These are phyloP conservation scores for Pontederia crassipes DNA, from an alignment of 176 grass and related monocot genomes.

Conservation along the genomic window DNA sequence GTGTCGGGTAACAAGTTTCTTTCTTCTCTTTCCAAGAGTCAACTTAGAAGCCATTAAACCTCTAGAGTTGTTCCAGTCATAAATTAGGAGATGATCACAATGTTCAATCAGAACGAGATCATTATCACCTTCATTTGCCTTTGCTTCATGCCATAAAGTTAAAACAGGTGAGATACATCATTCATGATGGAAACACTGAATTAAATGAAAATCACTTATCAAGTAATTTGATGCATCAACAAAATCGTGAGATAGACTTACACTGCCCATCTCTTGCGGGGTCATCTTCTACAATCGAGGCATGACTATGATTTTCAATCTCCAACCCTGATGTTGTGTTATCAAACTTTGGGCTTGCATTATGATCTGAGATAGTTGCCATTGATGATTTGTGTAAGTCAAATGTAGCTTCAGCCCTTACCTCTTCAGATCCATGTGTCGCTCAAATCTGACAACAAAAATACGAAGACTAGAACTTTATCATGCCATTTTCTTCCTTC, in stretches of 20 bases:
- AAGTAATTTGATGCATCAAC: not conserved
- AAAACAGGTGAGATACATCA: constrained; percentile 12
- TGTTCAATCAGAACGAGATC: constrained; percentile 17
- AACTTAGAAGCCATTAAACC: constrained; percentile 4
- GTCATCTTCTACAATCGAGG: constrained; percentile 7
- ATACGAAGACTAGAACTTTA: not conserved
- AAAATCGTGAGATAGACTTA: not conserved
- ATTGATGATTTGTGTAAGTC: too few species aligned
- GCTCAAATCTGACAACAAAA: not conserved
- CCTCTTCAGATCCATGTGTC: not conserved
- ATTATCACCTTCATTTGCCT: not conserved
- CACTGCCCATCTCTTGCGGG: constrained; percentile 4
- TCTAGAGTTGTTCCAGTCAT: not conserved
- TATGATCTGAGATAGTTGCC: not conserved
- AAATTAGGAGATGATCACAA: constrained; percentile 1
- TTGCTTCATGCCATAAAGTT: constrained; percentile 17
- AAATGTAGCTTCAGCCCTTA: too few species aligned
- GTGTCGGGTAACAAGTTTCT: constrained; percentile 9
- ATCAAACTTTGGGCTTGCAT: not conserved
- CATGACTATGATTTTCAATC: constrained; percentile 17
- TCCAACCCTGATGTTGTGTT: constrained; percentile 7
- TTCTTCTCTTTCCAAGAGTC: constrained; percentile 19
- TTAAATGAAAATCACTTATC: too few species aligned
- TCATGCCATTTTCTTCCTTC: not conserved
- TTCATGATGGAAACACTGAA: constrained; percentile 6